Conservation (phyloP, 1,139 yeast species). For the Suhomyces coccinellae region DNA sequence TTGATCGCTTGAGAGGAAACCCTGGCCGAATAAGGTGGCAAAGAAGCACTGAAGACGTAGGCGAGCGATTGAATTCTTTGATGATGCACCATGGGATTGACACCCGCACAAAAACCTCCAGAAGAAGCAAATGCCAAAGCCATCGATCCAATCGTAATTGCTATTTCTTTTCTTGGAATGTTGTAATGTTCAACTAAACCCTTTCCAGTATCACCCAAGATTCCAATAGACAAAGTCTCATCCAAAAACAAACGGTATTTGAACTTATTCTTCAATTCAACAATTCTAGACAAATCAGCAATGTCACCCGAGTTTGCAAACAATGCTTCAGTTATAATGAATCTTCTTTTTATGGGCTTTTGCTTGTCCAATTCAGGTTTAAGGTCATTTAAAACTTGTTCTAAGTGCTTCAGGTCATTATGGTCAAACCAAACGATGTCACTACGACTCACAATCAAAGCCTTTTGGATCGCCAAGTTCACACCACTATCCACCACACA, state of each 20-base stretch:
- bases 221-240: slow-evolving; percentile 85
- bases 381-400: slow-evolving; percentile 61
- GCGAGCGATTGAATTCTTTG: slow-evolving; percentile 90
- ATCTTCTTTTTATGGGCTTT: slow-evolving; percentile 79
- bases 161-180: slow-evolving; percentile 66
- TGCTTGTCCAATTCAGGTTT: slow-evolving; percentile 63
- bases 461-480: slow-evolving; percentile 80
- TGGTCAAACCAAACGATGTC: slow-evolving; percentile 83
- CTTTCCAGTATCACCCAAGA: slow-evolving; percentile 79
- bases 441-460: slow-evolving; percentile 82
- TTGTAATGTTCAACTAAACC: slow-evolving; percentile 77
- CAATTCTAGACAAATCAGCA: slow-evolving; percentile 67
- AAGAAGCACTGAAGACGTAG: slow-evolving; percentile 90
- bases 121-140: slow-evolving; percentile 83
- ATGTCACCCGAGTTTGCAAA: slow-evolving; percentile 82
- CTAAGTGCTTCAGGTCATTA: slow-evolving; percentile 83
- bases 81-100: slow-evolving; percentile 79
- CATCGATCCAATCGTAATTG: slow-evolving; percentile 84
- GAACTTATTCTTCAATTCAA: slow-evolving; percentile 74
- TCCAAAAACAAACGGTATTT: slow-evolving; percentile 86
- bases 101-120: slow-evolving; percentile 95
- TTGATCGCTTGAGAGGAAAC: slow-evolving; percentile 65
- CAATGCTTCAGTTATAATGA: slow-evolving; percentile 87
- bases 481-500: slow-evolving; percentile 85
- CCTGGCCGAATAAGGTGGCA: slow-evolving; percentile 88